These are phyloP conservation scores for Thelonectria olida DNA, from an alignment of 2,329 filamentous ascomycete species.

Conservation along the genomic window DNA sequence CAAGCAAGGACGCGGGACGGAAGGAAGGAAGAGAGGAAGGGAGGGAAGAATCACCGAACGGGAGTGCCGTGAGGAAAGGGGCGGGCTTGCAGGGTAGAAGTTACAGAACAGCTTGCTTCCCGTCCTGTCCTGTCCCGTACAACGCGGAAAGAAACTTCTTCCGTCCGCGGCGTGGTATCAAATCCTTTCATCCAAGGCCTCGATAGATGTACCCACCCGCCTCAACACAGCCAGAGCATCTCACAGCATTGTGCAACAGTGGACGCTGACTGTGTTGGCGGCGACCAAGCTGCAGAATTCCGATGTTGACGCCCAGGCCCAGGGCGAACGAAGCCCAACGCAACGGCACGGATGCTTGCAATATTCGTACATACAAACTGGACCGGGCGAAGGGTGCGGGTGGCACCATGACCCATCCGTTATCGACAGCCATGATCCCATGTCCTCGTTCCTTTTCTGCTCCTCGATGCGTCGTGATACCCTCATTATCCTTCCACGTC, in stretches of 20 bases:
- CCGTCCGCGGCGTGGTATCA: background rate
- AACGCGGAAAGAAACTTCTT: constrained; percentile 8
- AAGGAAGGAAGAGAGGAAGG: background rate
- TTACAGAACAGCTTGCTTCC: constrained; percentile 3
- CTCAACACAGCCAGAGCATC: background rate
- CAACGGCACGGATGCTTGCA: background rate
- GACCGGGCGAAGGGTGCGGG: background rate
- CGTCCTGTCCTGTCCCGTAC: background rate
- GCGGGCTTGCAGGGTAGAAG: background rate
- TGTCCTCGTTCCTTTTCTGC: background rate
- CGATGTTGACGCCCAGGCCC: constrained; percentile 4
- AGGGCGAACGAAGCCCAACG: background rate
- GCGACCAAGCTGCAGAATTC: background rate
- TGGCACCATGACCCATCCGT: constrained; percentile 7
- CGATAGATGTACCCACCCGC: constrained; percentile 6
- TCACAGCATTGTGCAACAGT: constrained; percentile 5
- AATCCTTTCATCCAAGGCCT: constrained; percentile 19
- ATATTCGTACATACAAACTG: background rate
- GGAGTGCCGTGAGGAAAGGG: background rate
- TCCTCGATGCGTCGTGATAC: background rate
- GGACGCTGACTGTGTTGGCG: background rate
- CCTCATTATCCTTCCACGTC: background rate
- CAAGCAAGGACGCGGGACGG: background rate
- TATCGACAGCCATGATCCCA: constrained; percentile 2
- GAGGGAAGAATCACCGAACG: background rate